These are phyloP conservation scores for Trichoderma asperelloides DNA, from an alignment of 495 filamentous ascomycete genomes.

Conservation along the genomic window DNA sequence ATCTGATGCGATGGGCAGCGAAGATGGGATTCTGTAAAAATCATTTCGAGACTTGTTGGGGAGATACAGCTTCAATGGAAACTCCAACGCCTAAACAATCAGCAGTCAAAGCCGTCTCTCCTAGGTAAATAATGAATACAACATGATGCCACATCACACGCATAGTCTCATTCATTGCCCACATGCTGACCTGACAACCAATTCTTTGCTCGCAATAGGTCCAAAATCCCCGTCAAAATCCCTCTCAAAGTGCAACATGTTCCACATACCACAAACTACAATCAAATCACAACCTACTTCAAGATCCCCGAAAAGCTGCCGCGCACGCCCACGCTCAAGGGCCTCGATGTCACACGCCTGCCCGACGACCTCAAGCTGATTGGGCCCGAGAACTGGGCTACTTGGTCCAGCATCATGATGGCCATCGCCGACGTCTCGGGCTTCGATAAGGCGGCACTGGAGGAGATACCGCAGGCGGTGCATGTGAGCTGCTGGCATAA, in stretches of 20 bases:
- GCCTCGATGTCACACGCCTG: not conserved
- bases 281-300: conserved; percentile 2
- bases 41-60: not conserved
- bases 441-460: not conserved
- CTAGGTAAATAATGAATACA: not conserved
- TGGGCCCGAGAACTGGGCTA: not conserved
- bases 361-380: conserved; percentile 6
- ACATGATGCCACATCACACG: not conserved
- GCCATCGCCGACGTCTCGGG: conserved; percentile 2
- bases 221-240: not conserved
- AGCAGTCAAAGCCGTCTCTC: not conserved
- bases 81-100: not conserved
- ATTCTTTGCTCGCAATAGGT: not conserved
- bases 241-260: not conserved
- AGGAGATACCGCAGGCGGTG: conserved; percentile 1
- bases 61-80: not conserved
- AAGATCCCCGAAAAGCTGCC: not conserved
- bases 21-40: not conserved
- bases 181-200: not conserved
- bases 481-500: not conserved
- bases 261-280: not conserved
- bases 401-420: conserved; percentile 1
- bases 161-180: not conserved
- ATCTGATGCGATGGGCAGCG: not conserved
- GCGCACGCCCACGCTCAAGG: not conserved